Evolutionary conservation across 225 moss, liverwort and hornwort species (phyloP).

Genomic region (Rhytidiadelphus loreus): DNA sequence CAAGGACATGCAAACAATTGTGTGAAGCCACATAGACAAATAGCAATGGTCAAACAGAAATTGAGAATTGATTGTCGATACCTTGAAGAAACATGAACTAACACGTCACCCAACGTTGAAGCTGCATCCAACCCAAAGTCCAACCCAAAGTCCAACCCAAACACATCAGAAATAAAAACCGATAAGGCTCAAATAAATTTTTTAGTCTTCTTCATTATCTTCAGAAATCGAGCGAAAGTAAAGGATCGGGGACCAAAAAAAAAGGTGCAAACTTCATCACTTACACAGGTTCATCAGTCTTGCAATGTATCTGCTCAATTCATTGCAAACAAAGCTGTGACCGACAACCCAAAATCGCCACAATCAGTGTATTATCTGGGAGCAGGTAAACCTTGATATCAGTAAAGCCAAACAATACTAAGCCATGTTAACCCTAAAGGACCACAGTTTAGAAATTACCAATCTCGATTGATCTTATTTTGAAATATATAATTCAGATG

Average conservation of each 20-base stretch:
- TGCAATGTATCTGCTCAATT: constrained; percentile 19
- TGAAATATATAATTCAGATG: background rate
- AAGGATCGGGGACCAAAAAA: background rate
- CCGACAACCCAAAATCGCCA: constrained; percentile 3
- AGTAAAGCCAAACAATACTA: background rate
- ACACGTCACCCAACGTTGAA: constrained; percentile 30
- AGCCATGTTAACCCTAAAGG: background rate
- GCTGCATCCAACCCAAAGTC: constrained; percentile 3
- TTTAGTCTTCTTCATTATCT: background rate
- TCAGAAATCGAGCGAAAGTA: background rate
- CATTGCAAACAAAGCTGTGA: constrained; percentile 15
- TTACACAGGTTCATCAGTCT: constrained; percentile 7
- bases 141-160: too few species aligned
- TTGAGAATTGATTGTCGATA: background rate
- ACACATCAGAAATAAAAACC: background rate
- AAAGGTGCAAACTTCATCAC: background rate
- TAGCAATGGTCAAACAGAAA: background rate
- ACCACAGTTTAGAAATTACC: background rate
- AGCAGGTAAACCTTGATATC: background rate
- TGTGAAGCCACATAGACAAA: background rate
- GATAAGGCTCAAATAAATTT: background rate
- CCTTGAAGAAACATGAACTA: constrained; percentile 29
- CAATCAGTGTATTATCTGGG: background rate
- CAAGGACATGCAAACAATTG: background rate
- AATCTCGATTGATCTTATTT: background rate